phyloP scores from a whole-genome alignment of 208 protist genomes.

The Wallacemonas sp. region DNA sequence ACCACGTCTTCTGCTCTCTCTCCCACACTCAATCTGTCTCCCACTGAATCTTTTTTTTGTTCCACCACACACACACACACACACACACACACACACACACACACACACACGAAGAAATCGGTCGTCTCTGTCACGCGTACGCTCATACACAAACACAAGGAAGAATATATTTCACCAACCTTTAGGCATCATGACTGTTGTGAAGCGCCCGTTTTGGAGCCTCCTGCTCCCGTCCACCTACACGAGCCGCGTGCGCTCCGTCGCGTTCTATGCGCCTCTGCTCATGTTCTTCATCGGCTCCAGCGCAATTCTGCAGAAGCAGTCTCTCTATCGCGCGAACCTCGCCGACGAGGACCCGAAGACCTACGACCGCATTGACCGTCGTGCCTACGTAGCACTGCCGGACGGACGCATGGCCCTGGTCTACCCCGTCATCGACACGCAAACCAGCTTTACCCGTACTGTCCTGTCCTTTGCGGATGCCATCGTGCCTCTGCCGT shows the following conservation, averaged over 20 bases:
- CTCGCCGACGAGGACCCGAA: conserved; percentile 78
- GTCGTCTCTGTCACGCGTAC: too few species aligned
- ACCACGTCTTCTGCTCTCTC: too few species aligned
- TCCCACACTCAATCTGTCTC: too few species aligned
- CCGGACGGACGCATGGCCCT: conserved; percentile 91
- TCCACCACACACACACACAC: too few species aligned
- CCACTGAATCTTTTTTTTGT: too few species aligned
- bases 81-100: too few species aligned
- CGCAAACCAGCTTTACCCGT: conserved; percentile 73
- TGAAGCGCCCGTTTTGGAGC: conserved; percentile 85
- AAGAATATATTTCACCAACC: not conserved
- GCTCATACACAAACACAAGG: too few species aligned
- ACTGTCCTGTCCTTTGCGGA: conserved; percentile 84
- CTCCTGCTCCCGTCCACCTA: conserved; percentile 73
- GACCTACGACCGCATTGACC: conserved; percentile 89
- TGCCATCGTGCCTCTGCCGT: conserved; percentile 83
- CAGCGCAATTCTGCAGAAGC: conserved; percentile 76
- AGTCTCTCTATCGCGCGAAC: conserved; percentile 84
- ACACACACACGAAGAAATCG: too few species aligned
- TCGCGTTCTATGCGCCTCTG: conserved; percentile 66
- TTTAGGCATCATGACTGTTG: conserved; percentile 25
- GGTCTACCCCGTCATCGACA: conserved; percentile 89
- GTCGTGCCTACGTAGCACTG: conserved; percentile 88
- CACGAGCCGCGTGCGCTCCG: conserved; percentile 68
- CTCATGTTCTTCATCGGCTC: conserved; percentile 74